These are phyloP conservation scores for Coemansia sp. DNA, from an alignment of 192 early-diverging fungal genomes.

Conservation along the genomic window DNA sequence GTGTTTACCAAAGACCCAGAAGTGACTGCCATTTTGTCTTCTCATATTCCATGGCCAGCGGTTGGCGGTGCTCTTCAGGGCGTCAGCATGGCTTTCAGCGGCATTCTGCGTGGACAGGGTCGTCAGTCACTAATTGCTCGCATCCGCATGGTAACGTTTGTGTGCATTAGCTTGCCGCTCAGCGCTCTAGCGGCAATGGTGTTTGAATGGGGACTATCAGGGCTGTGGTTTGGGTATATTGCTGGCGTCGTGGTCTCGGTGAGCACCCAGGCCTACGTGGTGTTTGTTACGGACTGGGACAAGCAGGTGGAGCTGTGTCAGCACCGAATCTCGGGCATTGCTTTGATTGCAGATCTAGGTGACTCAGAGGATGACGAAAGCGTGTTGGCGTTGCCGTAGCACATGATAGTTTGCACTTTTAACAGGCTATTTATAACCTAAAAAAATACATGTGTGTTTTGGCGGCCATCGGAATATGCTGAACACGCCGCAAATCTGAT, in stretches of 20 bases:
- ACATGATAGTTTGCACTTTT: background rate
- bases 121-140: slow-evolving; percentile 55
- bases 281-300: slow-evolving; percentile 44
- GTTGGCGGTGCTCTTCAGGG: slow-evolving; percentile 46
- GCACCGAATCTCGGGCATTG: slow-evolving; percentile 14
- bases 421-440: too few species aligned
- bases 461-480: background rate
- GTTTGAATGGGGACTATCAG: slow-evolving; percentile 59
- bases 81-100: slow-evolving; percentile 60
- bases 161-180: slow-evolving; percentile 52
- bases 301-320: slow-evolving; percentile 46
- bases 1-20: slow-evolving; percentile 48
- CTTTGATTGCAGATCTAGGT: background rate
- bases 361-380: background rate
- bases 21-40: slow-evolving; percentile 22
- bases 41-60: slow-evolving; percentile 41
- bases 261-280: slow-evolving; percentile 22
- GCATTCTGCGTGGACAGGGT: slow-evolving; percentile 59
- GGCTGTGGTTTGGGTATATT: slow-evolving; percentile 66
- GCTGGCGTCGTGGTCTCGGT: slow-evolving; percentile 24
- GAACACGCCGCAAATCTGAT: slow-evolving; percentile 7
- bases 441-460: too few species aligned
- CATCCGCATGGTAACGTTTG: slow-evolving; percentile 51
- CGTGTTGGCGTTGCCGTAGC: background rate
- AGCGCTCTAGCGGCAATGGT: slow-evolving; percentile 47